Base-by-base conservation (phyloP, 257 asterid genomes). In the Rhazya stricta region DNA sequence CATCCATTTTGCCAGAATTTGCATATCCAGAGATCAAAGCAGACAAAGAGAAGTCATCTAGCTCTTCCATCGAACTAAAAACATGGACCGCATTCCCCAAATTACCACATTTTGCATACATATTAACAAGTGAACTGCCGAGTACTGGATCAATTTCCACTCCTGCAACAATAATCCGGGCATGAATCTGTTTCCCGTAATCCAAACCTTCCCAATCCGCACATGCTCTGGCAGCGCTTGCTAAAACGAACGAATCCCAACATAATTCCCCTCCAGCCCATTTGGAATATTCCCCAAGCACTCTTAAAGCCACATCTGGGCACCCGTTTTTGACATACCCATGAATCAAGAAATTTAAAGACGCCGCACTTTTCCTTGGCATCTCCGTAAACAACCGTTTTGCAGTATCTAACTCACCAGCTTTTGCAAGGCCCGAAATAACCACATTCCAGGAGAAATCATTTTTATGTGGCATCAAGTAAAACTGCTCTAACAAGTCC, bases 121-220 rank as follows among this genome's bases (percentile, higher is more conserved):
- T 85, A 77, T 91, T 89, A 72, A 90, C 90, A 27, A 94, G 89
- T 29, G 97, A 87, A 77, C 98, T 90, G 61, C 79, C 81, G 71
- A 94, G 74, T 73, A 90, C 89, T 0, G 88, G 83, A 84, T 94
- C 97, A 60, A 83, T 75, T 63, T 88, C 88, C 66, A 90, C 86
- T 63, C 72, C 73, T 53, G 79, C 86, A 30, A 80, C 77, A 53
- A 90, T 73, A 87, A 88, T 82, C 51, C 82, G 84, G 57, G 89
- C 83, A 77, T 94, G 98, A 70, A 94, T 88, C 86, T 91, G 97
- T 83, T 84, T 94, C 81, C 98, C 98, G 54, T 76, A 77, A 67
- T 77, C 83, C 75, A 89, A 74, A 74, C 56, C 73, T 72, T 85
- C 82, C 23, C 84, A 67, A 45, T 88, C 85, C 9, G 87, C 79